A percentile compares a stretch with the other conserved stretches of the same genome.
Conservation (phyloP, 805 yeast genomes). For the Ogataea sp. region DNA sequence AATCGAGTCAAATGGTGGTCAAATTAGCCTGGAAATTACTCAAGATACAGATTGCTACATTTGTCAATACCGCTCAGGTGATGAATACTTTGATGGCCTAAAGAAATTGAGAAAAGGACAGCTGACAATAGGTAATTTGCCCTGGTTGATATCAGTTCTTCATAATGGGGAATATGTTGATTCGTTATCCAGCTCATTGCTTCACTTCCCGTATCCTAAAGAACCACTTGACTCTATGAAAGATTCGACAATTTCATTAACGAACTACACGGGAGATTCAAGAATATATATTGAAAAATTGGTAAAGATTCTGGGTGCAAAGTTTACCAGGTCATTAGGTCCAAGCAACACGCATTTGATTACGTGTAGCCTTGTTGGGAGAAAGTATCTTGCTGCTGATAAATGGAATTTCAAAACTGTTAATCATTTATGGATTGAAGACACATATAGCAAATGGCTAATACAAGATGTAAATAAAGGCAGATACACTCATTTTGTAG, state of each 20-base stretch:
- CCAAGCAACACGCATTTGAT: conserved; percentile 62
- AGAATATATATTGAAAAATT: conserved; percentile 61
- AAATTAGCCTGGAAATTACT: no score
- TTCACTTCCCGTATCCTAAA: conserved; percentile 63
- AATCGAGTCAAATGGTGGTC: not conserved
- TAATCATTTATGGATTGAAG: conserved; percentile 87
- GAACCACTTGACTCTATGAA: conserved; percentile 46
- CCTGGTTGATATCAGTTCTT: conserved; percentile 70
- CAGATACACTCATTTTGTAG: conserved; percentile 11
- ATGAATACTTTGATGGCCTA: conserved; percentile 41
- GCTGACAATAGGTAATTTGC: conserved; percentile 51
- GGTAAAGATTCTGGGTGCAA: conserved; percentile 65
- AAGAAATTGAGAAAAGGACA: conserved; percentile 13
- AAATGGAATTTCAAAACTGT: conserved; percentile 62
- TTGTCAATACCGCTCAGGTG: conserved; percentile 57
- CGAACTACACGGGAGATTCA: conserved; percentile 84
- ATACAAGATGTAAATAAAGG: conserved; percentile 35
- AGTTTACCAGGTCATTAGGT: conserved; percentile 59
- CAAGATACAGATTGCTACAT: conserved; percentile 32
- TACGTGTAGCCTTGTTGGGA: conserved; percentile 60
- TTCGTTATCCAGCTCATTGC: conserved; percentile 43
- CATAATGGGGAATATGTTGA: conserved; percentile 44
- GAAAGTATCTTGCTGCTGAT: conserved; percentile 65
- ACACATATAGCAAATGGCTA: conserved; percentile 58
- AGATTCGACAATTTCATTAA: conserved; percentile 51